Evolutionary conservation across 2,329 filamentous ascomycete species (phyloP).

Genomic region (Biscogniauxia sp.): DNA sequence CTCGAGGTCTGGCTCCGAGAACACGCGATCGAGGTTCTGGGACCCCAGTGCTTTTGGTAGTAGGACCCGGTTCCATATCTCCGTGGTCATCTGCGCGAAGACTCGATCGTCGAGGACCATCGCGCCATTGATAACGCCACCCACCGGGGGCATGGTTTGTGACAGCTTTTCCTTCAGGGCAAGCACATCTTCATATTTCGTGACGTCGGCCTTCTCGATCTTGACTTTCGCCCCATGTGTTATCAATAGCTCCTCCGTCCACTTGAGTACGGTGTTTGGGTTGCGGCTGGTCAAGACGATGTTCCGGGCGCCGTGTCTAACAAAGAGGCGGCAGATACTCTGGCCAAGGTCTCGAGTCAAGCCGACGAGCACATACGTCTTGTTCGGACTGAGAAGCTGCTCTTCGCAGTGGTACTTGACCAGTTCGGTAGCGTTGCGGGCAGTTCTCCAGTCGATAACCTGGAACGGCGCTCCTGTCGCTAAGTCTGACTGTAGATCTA

Average conservation of each 20-base stretch:
- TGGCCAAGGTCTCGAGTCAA: conserved; percentile 45
- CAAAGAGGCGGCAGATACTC: conserved; percentile 39
- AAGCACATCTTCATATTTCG: conserved; percentile 26
- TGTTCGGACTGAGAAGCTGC: conserved; percentile 29
- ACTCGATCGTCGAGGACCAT: conserved; percentile 45
- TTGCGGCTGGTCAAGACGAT: conserved; percentile 41
- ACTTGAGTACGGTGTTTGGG: conserved; percentile 28
- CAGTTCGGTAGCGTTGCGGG: conserved; percentile 27
- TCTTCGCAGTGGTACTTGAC: conserved; percentile 25
- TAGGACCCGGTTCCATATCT: conserved; percentile 38
- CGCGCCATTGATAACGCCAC: conserved; percentile 42
- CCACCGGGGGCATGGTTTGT: conserved; percentile 31
- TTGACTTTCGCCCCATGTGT: conserved; percentile 21
- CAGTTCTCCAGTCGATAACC: conserved; percentile 39
- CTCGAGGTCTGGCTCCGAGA: conserved; percentile 34
- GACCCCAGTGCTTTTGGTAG: conserved; percentile 41
- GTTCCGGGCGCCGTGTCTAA: conserved; percentile 37
- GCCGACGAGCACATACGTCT: conserved; percentile 41
- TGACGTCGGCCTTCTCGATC: conserved; percentile 29
- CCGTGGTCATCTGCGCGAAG: conserved; percentile 40
- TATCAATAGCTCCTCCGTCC: conserved; percentile 32
- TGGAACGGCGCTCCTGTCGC: conserved; percentile 24
- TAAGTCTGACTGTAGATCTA: conserved; percentile 22
- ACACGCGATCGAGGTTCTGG: conserved; percentile 37
- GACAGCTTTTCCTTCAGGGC: conserved; percentile 25